phyloP scores from a whole-genome alignment of 2,329 filamentous ascomycete species.

The Beauveria sp. region DNA sequence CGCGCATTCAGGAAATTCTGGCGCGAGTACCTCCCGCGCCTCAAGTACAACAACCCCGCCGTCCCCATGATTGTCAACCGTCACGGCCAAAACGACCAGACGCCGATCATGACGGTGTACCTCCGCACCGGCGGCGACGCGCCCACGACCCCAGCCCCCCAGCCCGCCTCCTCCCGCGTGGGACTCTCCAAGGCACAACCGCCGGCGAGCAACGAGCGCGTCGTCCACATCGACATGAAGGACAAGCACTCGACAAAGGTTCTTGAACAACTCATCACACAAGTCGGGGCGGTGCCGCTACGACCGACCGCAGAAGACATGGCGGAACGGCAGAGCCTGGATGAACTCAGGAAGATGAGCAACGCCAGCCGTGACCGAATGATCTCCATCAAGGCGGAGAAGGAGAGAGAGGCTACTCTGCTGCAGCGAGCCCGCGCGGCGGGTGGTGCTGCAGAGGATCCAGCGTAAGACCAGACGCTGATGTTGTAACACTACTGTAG shows the following conservation, averaged over 20 bases:
- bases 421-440: conserved; percentile 33
- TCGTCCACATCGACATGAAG: conserved; percentile 56
- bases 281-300: conserved; percentile 53
- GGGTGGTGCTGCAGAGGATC: conserved; percentile 28
- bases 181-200: conserved; percentile 41
- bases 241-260: conserved; percentile 54
- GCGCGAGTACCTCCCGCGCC: conserved; percentile 68
- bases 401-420: conserved; percentile 53
- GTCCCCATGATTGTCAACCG: conserved; percentile 77
- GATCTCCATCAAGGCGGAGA: conserved; percentile 44
- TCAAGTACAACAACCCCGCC: conserved; percentile 91
- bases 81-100: conserved; percentile 45
- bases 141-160: conserved; percentile 25
- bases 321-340: conserved; percentile 48
- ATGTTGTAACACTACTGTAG: conserved; percentile 13
- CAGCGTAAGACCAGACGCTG: conserved; percentile 16
- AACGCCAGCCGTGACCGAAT: conserved; percentile 48
- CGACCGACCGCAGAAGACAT: conserved; percentile 52
- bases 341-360: conserved; percentile 43
- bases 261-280: conserved; percentile 51
- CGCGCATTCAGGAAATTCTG: conserved; percentile 68
- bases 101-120: conserved; percentile 59
- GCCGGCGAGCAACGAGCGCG: conserved; percentile 40
- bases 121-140: conserved; percentile 37
- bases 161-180: conserved; percentile 39